Percentiles rank a stretch among this genome's conserved stretches.
Evolutionary conservation across 441 rosid species (phyloP).

Genomic region (Euphorbia celastroides): DNA sequence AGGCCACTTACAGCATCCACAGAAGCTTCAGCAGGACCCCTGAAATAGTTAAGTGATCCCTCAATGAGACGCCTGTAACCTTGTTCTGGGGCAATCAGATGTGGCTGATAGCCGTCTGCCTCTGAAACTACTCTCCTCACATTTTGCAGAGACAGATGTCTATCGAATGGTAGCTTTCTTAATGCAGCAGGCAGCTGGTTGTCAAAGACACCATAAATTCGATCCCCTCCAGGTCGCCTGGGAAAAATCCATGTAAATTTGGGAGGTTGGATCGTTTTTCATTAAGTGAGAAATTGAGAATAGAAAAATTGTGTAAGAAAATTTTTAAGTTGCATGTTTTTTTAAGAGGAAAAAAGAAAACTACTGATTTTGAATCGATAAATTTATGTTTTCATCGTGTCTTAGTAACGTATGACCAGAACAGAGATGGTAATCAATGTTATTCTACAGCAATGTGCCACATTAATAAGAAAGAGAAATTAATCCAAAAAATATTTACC

Average conservation of each 20-base stretch:
- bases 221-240: slow-evolving; percentile 98
- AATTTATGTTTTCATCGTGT: too few species aligned
- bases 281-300: background rate
- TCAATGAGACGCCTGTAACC: slow-evolving; percentile 98
- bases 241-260: slow-evolving; percentile 13
- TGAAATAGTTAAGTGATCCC: slow-evolving; percentile 90
- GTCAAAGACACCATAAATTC: slow-evolving; percentile 93
- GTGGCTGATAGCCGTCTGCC: slow-evolving; percentile 99
- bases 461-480: background rate
- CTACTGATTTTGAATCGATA: background rate
- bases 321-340: background rate
- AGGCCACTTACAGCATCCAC: slow-evolving; percentile 98
- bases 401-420: too few species aligned
- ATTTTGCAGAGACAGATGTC: slow-evolving; percentile 86
- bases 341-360: too few species aligned
- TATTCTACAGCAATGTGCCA: background rate
- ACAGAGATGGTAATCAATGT: too few species aligned
- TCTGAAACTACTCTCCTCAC: slow-evolving; percentile 93
- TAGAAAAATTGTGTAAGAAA: background rate
- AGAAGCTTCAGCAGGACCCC: slow-evolving; percentile 98
- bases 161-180: slow-evolving; percentile 91
- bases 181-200: slow-evolving; percentile 97
- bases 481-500: slow-evolving; percentile 40
- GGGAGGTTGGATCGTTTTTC: slow-evolving; percentile 4
- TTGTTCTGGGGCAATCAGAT: slow-evolving; percentile 98